Evolutionary conservation across 139 green algal species (phyloP).

Genomic region (Zygnema circumcarinatum): DNA sequence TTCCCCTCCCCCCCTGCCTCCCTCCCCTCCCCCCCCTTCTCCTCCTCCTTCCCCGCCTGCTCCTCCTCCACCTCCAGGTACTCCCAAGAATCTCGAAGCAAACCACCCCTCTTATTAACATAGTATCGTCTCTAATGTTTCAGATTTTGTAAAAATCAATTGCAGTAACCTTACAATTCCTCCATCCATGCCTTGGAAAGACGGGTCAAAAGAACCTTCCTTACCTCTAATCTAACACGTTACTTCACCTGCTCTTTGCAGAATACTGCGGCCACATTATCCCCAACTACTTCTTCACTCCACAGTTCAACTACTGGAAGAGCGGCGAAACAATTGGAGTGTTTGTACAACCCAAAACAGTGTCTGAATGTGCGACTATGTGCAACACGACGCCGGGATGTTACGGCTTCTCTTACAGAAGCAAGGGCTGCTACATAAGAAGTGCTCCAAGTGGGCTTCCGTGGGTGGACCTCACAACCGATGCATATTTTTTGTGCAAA

Average conservation of each 20-base stretch:
- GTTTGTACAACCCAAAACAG: neutral
- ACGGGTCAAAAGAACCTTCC: neutral
- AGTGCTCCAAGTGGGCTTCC: neutral
- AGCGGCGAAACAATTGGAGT: neutral
- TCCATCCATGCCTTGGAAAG: neutral
- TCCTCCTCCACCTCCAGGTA: neutral
- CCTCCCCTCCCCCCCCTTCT: neutral
- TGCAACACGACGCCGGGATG: neutral
- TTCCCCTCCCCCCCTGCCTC: neutral
- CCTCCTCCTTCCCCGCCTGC: neutral
- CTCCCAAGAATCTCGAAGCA: no score
- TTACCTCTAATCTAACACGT: neutral
- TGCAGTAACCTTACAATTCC: neutral
- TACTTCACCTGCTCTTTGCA: neutral
- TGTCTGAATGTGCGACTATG: neutral
- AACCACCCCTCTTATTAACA: no score
- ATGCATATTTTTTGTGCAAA: neutral
- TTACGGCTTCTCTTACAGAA: neutral
- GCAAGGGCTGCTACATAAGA: neutral
- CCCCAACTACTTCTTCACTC: neutral
- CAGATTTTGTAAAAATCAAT: neutral
- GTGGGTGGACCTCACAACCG: neutral
- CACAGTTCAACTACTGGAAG: neutral
- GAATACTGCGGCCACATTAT: neutral
- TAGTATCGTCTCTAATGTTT: neutral